A percentile compares a stretch with the other conserved stretches of the same genome.
These are phyloP conservation scores for Eimeria tenella DNA, from an alignment of 169 alveolate genomes.

Conservation along the genomic window DNA sequence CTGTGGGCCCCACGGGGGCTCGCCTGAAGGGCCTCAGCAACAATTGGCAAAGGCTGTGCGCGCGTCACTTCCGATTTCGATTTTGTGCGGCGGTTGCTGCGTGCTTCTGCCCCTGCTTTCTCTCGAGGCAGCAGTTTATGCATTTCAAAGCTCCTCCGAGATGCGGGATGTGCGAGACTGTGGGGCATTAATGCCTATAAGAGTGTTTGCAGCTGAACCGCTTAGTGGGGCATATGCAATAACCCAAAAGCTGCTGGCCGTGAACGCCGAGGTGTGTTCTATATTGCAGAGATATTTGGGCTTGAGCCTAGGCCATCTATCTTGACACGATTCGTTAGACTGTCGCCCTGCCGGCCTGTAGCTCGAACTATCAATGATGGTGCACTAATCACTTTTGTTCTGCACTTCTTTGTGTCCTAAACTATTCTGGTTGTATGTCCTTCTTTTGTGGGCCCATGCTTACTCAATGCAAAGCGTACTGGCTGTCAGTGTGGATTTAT, in stretches of 20 bases:
- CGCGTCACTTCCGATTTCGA: neutral
- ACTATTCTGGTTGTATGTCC: no score
- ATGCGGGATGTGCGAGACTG: conserved; percentile 22
- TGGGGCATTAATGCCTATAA: conserved; percentile 29
- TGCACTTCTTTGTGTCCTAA: no score
- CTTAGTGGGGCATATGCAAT: conserved; percentile 6
- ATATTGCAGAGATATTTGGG: no score
- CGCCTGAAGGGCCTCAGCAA: conserved; percentile 15
- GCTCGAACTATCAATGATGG: no score
- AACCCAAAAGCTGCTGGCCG: conserved; percentile 31
- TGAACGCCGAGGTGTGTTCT: conserved; percentile 33
- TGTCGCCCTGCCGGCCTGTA: no score
- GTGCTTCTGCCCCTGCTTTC: conserved; percentile 54
- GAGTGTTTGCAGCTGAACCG: conserved; percentile 35
- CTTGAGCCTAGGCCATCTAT: no score
- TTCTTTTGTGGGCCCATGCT: neutral
- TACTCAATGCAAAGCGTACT: neutral
- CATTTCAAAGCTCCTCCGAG: neutral
- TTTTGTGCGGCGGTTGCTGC: conserved; percentile 6
- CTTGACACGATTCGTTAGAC: no score
- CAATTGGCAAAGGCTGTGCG: conserved; percentile 2
- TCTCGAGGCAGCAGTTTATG: conserved; percentile 33
- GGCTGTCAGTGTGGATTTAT: neutral
- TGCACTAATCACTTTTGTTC: no score
- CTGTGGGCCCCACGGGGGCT: neutral